These are phyloP conservation scores for Calonectria ilicicola DNA, from an alignment of 2,329 filamentous ascomycete species.

Conservation along the genomic window DNA sequence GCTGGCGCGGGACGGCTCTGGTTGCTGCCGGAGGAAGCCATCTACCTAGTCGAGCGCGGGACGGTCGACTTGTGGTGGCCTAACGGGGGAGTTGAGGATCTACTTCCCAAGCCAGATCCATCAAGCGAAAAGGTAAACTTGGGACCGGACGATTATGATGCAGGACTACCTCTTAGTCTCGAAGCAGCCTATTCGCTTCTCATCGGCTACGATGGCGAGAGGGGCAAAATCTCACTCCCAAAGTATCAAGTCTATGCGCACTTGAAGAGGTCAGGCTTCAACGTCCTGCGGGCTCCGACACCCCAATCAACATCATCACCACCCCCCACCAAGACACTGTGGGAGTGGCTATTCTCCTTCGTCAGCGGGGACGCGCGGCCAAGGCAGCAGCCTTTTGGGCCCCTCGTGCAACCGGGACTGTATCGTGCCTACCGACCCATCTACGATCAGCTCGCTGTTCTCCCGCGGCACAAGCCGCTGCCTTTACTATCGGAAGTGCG, in stretches of 20 bases:
- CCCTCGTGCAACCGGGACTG: slow-evolving; percentile 71
- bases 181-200: slow-evolving; percentile 91
- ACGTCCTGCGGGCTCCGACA: slow-evolving; percentile 74
- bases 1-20: slow-evolving; percentile 75
- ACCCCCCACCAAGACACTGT: slow-evolving; percentile 49
- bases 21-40: slow-evolving; percentile 90
- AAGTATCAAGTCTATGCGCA: slow-evolving; percentile 91
- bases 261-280: slow-evolving; percentile 85
- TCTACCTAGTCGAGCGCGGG: slow-evolving; percentile 90
- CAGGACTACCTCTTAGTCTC: slow-evolving; percentile 86
- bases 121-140: slow-evolving; percentile 34
- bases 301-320: slow-evolving; percentile 29
- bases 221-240: slow-evolving; percentile 75
- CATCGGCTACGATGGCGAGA: slow-evolving; percentile 75
- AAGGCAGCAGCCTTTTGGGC: slow-evolving; percentile 58
- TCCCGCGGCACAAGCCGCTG: slow-evolving; percentile 75
- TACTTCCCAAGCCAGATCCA: slow-evolving; percentile 54
- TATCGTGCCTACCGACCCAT: slow-evolving; percentile 77
- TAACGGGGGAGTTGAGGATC: slow-evolving; percentile 59
- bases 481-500: slow-evolving; percentile 41
- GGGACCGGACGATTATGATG: slow-evolving; percentile 61
- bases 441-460: slow-evolving; percentile 80
- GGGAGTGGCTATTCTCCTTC: slow-evolving; percentile 67
- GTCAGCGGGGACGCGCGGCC: slow-evolving; percentile 46
- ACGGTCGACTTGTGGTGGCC: slow-evolving; percentile 91